A percentile compares a stretch with the other conserved stretches of the same genome.
Conservation (phyloP, 768 basidiomycete species). For the Hebeloma cylindrosporum region DNA sequence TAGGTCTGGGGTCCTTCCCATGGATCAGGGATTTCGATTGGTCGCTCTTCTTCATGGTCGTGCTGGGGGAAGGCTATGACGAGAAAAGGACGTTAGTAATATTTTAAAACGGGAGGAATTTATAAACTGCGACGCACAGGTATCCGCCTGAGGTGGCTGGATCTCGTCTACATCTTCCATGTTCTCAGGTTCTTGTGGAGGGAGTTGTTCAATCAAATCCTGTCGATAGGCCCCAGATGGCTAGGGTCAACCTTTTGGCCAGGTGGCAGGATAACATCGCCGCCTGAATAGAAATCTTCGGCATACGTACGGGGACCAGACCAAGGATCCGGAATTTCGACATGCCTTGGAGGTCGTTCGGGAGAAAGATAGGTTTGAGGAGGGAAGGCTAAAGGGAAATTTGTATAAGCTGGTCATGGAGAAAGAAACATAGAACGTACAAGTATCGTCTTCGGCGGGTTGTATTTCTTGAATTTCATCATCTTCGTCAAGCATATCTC, state of each 20-base stretch:
- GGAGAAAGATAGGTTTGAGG: not conserved
- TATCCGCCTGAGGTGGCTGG: constrained; percentile 12
- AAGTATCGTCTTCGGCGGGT: constrained; percentile 32
- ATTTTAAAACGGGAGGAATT: not conserved
- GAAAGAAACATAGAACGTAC: constrained; percentile 18
- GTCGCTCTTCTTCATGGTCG: constrained; percentile 7
- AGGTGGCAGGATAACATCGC: constrained; percentile 29
- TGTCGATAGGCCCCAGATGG: constrained; percentile 24
- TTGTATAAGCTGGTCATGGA: not conserved
- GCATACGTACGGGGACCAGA: constrained; percentile 31
- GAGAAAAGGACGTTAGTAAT: not conserved
- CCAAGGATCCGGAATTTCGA: constrained; percentile 37
- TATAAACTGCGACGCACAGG: constrained; percentile 7
- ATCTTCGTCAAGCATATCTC: not conserved
- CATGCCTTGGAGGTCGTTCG: not conserved
- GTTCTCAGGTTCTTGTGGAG: constrained; percentile 16
- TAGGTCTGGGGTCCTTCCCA: constrained; percentile 35
- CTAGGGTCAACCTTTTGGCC: constrained; percentile 22
- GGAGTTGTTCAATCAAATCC: constrained; percentile 3
- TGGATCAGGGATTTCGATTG: constrained; percentile 32
- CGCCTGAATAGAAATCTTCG: constrained; percentile 42
- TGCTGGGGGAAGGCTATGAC: constrained; percentile 25
- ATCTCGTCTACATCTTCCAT: constrained; percentile 16
- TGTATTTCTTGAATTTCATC: constrained; percentile 30
- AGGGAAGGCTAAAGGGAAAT: constrained; percentile 4